Conservation (phyloP, 2,329 filamentous ascomycete genomes). For the Fusarium sp. region DNA sequence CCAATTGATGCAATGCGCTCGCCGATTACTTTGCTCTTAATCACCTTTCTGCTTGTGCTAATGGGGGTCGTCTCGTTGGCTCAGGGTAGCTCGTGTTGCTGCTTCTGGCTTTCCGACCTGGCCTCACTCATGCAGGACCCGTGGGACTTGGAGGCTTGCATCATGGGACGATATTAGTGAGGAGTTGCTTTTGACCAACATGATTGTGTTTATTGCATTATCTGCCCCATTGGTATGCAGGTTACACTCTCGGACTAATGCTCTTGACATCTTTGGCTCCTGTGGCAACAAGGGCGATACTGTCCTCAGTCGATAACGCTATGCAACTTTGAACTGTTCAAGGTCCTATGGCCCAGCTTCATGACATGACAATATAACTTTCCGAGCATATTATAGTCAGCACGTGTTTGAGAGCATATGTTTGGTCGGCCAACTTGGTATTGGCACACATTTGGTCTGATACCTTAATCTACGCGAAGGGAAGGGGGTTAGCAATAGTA, state of each 20-base stretch:
- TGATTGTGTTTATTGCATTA: neutral
- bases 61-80: slow-evolving; percentile 36
- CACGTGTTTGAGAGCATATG: neutral
- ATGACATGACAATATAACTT: neutral
- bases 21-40: neutral
- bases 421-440: neutral
- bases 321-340: neutral
- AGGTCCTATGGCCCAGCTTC: neutral
- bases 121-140: slow-evolving; percentile 24
- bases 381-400: neutral
- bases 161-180: neutral
- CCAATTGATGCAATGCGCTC: slow-evolving; percentile 21
- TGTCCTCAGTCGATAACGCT: neutral
- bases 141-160: slow-evolving; percentile 19
- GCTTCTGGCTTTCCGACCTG: neutral
- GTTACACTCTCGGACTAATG: neutral
- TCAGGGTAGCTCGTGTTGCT: neutral
- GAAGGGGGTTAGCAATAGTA: no score
- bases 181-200: neutral
- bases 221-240: neutral
- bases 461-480: no score
- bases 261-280: neutral
- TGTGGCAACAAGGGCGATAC: neutral
- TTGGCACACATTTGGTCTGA: neutral
- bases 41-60: slow-evolving; percentile 6